These are phyloP conservation scores for Tricholoma sp. DNA, from an alignment of 768 basidiomycete genomes.

Conservation along the genomic window DNA sequence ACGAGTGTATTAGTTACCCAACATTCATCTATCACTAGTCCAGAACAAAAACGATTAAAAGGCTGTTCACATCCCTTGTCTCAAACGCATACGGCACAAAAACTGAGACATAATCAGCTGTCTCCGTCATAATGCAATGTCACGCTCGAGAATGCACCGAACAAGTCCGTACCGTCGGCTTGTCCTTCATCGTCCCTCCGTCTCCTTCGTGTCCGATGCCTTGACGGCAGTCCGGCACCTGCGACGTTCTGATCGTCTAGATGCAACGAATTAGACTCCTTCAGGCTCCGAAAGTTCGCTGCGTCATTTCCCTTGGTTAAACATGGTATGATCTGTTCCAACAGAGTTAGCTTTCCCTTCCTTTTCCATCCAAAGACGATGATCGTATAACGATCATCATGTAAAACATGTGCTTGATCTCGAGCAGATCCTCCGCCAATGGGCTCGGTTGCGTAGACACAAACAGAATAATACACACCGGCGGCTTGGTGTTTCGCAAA, in stretches of 20 bases:
- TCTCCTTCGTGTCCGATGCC: conserved; percentile 33
- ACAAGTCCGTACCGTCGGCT: conserved; percentile 58
- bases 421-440: not conserved
- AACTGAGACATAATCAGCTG: conserved; percentile 13
- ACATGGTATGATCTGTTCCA: conserved; percentile 71
- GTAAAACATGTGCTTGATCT: not conserved
- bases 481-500: conserved; percentile 86
- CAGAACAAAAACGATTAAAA: conserved; percentile 2
- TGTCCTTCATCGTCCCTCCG: conserved; percentile 25
- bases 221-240: conserved; percentile 22
- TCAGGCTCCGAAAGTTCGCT: conserved; percentile 84
- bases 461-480: conserved; percentile 51
- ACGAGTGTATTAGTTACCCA: no score
- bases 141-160: conserved; percentile 86
- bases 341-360: conserved; percentile 17
- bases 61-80: no score
- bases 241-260: conserved; percentile 62
- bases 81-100: no score
- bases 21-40: no score
- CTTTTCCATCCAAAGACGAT: not conserved
- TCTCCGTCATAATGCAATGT: conserved; percentile 85
- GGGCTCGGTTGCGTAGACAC: conserved; percentile 4
- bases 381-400: conserved; percentile 2
- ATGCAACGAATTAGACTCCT: conserved; percentile 89
- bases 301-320: conserved; percentile 76